phyloP scores from a whole-genome alignment of 768 basidiomycete genomes.

The Suillus tomentosus region DNA sequence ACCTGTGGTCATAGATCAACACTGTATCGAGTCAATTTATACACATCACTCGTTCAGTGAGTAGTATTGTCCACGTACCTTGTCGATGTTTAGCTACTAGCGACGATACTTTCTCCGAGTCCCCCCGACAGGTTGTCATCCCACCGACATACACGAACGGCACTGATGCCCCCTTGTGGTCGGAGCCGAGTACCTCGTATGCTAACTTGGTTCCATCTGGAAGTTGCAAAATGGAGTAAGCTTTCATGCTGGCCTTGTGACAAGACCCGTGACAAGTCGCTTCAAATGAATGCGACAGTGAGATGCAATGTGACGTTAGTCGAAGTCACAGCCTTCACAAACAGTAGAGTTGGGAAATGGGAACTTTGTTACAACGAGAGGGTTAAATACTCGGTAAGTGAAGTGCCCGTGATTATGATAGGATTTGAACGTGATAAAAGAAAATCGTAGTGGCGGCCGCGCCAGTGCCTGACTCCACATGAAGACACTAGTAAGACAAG shows the following conservation, averaged over 20 bases:
- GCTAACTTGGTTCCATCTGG: conserved; percentile 46
- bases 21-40: conserved; percentile 29
- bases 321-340: no score
- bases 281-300: no score
- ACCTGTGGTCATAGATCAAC: conserved; percentile 47
- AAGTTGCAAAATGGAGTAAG: conserved; percentile 28
- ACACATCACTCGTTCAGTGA: neutral
- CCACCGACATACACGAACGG: conserved; percentile 48
- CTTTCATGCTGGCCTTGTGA: conserved; percentile 8
- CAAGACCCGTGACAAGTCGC: neutral
- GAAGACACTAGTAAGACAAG: no score
- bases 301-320: no score
- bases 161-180: conserved; percentile 30
- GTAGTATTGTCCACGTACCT: neutral
- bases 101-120: conserved; percentile 36
- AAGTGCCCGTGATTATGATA: no score
- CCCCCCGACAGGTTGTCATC: conserved; percentile 40
- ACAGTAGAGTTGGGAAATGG: no score
- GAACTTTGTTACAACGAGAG: no score
- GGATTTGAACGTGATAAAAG: no score
- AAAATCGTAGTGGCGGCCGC: no score
- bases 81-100: neutral
- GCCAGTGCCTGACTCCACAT: no score
- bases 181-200: conserved; percentile 45
- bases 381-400: no score